Percentiles rank a stretch among this genome's conserved stretches.
These are phyloP conservation scores for Aspergillus carlsbadensis DNA, from an alignment of 495 filamentous ascomycete genomes.

Conservation along the genomic window DNA sequence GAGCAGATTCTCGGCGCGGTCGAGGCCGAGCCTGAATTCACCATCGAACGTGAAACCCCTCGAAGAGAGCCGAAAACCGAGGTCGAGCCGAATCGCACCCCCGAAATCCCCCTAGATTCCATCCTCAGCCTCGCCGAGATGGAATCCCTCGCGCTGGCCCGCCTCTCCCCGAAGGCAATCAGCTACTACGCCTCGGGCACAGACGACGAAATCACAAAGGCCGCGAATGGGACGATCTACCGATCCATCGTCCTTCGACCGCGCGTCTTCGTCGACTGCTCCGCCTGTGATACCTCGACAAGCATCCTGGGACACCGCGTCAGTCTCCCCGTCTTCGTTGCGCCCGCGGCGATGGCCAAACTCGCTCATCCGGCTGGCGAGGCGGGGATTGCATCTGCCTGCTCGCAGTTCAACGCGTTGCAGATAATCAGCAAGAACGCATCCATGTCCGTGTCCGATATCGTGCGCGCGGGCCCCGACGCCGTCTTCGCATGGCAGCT, in stretches of 20 bases:
- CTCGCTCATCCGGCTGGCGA: constrained; percentile 86
- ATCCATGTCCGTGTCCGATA: constrained; percentile 82
- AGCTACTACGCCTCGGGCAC: constrained; percentile 89
- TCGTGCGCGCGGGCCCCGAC: constrained; percentile 59
- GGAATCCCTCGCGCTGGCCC: constrained; percentile 66
- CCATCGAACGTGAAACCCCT: constrained; percentile 30
- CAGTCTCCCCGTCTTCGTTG: constrained; percentile 73
- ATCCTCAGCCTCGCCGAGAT: constrained; percentile 79
- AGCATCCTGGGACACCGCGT: constrained; percentile 67
- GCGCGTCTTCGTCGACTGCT: constrained; percentile 82
- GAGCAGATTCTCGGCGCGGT: constrained; percentile 68
- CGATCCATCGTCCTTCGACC: constrained; percentile 79
- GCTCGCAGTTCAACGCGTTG: constrained; percentile 68
- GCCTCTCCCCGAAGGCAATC: constrained; percentile 78
- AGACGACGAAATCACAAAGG: constrained; percentile 78
- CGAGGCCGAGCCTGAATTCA: constrained; percentile 30
- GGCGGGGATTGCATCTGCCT: constrained; percentile 78
- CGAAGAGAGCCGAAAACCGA: too few species aligned
- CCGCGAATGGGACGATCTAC: constrained; percentile 75
- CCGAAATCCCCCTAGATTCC: constrained; percentile 58
- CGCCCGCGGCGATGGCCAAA: constrained; percentile 87
- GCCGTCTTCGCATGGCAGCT: constrained; percentile 92
- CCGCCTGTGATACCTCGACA: constrained; percentile 65
- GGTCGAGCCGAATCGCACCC: constrained; percentile 30
- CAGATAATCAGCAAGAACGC: constrained; percentile 90